Percentiles rank a stretch among this genome's conserved stretches.
phyloP scores from a whole-genome alignment of 2,329 filamentous ascomycete species.

The Pseudogymnoascus destructans region DNA sequence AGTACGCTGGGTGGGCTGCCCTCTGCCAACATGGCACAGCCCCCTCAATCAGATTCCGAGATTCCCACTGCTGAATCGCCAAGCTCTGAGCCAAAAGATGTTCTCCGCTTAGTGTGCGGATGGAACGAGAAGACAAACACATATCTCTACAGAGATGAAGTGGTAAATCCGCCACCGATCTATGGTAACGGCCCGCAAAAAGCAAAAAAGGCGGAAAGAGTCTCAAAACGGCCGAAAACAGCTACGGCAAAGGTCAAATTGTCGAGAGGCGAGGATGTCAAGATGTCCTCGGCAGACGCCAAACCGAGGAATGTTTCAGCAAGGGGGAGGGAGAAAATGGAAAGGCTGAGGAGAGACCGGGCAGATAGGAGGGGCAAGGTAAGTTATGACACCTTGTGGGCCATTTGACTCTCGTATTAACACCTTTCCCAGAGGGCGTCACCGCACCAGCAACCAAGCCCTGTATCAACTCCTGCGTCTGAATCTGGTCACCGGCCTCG shows the following conservation, averaged over 20 bases:
- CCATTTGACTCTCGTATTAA: background rate
- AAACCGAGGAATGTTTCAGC: background rate
- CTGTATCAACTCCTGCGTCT: background rate
- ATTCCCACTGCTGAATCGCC: background rate
- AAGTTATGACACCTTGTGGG: background rate
- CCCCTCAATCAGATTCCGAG: background rate
- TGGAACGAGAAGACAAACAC: constrained; percentile 1
- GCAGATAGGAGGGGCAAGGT: background rate
- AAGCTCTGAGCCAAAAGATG: background rate
- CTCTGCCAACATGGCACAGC: constrained; percentile 6
- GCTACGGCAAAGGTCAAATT: background rate
- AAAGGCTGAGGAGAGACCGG: background rate
- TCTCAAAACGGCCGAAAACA: background rate
- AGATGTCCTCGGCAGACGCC: background rate
- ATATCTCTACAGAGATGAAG: constrained; percentile 4
- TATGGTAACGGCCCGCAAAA: background rate
- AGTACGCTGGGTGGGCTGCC: background rate
- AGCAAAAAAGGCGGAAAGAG: background rate
- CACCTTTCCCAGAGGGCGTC: background rate
- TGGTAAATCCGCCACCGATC: background rate
- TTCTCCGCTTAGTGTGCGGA: background rate
- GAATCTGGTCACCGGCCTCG: background rate
- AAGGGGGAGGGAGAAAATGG: background rate
- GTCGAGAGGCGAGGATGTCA: background rate
- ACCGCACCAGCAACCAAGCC: background rate